Conservation (phyloP, 2,329 filamentous ascomycete species). For the Colletotrichum sp. region DNA sequence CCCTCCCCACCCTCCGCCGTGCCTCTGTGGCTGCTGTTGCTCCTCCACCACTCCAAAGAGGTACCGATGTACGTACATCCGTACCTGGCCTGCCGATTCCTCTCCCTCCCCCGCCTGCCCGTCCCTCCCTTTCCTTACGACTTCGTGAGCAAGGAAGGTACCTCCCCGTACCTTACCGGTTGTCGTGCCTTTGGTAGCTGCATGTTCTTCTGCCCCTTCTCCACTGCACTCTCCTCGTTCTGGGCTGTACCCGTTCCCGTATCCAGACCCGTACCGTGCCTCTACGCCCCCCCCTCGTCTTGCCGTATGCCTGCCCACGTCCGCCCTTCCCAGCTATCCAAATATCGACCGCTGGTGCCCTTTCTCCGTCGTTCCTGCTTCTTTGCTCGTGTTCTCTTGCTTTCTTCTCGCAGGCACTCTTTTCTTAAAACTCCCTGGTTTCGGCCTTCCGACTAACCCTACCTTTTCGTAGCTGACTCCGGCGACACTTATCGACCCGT, state of each 20-base stretch:
- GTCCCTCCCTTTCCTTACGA: constrained; percentile 21
- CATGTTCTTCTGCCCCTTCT: constrained; percentile 50
- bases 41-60: constrained; percentile 25
- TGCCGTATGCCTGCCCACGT: constrained; percentile 29
- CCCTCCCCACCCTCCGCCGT: neutral
- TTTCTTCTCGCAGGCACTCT: constrained; percentile 5
- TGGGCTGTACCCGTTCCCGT: constrained; percentile 33
- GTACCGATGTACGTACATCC: neutral
- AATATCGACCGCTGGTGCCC: constrained; percentile 21
- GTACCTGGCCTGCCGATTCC: neutral
- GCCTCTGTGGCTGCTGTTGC: neutral
- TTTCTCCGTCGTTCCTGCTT: constrained; percentile 28
- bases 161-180: neutral
- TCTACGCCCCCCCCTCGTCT: constrained; percentile 37
- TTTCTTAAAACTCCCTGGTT: constrained; percentile 22
- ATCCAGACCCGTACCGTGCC: constrained; percentile 30
- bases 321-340: constrained; percentile 15
- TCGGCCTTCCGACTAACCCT: constrained; percentile 43
- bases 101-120: constrained; percentile 25
- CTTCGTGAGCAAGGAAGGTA: neutral
- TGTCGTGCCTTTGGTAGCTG: constrained; percentile 32
- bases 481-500: constrained; percentile 67
- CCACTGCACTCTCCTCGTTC: constrained; percentile 36
- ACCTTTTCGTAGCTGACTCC: constrained; percentile 55
- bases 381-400: constrained; percentile 21